Conservation (phyloP, 2,329 filamentous ascomycete genomes). For the Bipolaris zeicola region DNA sequence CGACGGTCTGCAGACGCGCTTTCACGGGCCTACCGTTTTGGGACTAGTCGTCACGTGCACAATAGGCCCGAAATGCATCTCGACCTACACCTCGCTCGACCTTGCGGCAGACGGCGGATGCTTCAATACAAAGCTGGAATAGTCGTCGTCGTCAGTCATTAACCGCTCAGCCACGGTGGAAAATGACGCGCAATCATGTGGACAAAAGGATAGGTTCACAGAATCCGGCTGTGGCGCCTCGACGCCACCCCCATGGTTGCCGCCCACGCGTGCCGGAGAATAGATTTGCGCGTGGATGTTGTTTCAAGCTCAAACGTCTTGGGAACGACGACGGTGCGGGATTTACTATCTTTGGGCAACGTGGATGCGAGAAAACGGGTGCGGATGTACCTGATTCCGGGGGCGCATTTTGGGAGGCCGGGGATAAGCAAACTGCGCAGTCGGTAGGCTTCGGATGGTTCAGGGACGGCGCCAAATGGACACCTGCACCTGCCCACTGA, state of each 20-base stretch:
- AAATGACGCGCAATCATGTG: neutral
- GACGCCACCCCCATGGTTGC: neutral
- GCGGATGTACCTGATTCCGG: neutral
- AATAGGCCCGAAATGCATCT: neutral
- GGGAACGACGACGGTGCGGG: neutral
- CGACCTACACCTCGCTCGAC: too few relatives aligned
- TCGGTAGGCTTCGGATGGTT: neutral
- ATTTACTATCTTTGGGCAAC: neutral
- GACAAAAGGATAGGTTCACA: neutral
- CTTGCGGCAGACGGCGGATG: neutral
- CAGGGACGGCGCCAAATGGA: neutral
- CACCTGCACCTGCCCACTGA: neutral
- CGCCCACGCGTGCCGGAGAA: neutral
- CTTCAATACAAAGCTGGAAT: neutral
- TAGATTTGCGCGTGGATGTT: neutral
- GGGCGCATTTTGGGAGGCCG: neutral
- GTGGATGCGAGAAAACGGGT: neutral
- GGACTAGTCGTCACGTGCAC: slow-evolving; percentile 2
- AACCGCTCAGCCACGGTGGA: neutral
- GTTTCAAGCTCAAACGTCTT: slow-evolving; percentile 18
- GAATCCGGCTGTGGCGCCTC: neutral
- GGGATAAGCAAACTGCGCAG: neutral
- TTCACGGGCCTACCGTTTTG: slow-evolving; percentile 23
- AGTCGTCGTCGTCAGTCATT: slow-evolving; percentile 2
- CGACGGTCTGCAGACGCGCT: slow-evolving; percentile 20